Evolutionary conservation across 2,329 filamentous ascomycete genomes (phyloP), one percentile per base, ranked within the genome.

Genomic region (Aspergillaceae sp.): DNA sequence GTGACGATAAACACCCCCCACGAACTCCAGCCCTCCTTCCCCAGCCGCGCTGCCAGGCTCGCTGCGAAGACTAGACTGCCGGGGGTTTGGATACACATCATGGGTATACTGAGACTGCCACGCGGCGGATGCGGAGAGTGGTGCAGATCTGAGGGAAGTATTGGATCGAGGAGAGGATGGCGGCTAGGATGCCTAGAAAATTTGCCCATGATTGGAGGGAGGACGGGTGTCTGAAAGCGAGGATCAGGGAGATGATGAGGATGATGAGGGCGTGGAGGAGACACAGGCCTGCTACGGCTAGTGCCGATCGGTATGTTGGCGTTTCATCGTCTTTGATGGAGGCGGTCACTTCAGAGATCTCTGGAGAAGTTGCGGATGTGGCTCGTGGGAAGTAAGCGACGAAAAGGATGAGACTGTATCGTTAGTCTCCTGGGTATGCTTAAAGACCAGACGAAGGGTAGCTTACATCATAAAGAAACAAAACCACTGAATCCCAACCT

Each of bases 51-150:
- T 43, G 84, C 88, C 38, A 98, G 71, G 63, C 89, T 96, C 8
- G 78, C 83, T 0, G 91, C 89, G 70, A 94, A 97, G 5, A 98
- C 71, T 56, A 95, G 83, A 48, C 88, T 89, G 0, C 92, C 92
- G 0, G 92, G 92, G 0, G 91, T 96, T 66, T 98, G 92, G 32
- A 98, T 95, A 63, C 86, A 86, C 90, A 98, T 97, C 85, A 96
- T 97, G 4, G 88, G 84, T 47, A 98, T 92, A 60, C 88, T 95
- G 57, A 98, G 71, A 64, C 89, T 95, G 45, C 89, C 2, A 94
- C 85, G 57, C 90, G 84, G 62, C 91, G 86, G 48, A 96, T 73
- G 44, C 75, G 78, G 69, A 87, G 94, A 0, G 92, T 98, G 44
- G 86, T 96, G 71, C 83, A 89, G 53, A 98, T 94, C 69, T 98